A percentile compares a stretch with the other conserved stretches of the same genome.
phyloP scores from a whole-genome alignment of 495 filamentous ascomycete genomes.

The Trichoderma virens region DNA sequence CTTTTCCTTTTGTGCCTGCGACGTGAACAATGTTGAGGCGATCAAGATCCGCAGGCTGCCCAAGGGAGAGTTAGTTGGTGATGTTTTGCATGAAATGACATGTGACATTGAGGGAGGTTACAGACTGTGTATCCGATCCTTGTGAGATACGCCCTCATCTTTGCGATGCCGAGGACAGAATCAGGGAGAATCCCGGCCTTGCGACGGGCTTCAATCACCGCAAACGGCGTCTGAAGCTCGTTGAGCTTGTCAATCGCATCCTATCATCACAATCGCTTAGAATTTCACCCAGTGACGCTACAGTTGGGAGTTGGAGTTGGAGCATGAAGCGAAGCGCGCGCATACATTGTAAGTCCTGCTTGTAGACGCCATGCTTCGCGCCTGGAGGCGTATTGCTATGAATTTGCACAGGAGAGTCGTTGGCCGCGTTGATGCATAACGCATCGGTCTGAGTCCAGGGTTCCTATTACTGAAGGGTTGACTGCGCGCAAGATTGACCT shows the following conservation, averaged over 20 bases:
- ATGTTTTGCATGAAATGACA: neutral
- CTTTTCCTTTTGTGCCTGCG: constrained; percentile 91
- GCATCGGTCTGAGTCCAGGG: neutral
- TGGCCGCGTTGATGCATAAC: constrained; percentile 2
- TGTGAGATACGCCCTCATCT: constrained; percentile 69
- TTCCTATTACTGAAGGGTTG: too few relatives aligned
- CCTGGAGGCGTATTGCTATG: neutral
- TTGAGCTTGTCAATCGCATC: constrained; percentile 85
- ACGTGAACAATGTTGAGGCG: constrained; percentile 73
- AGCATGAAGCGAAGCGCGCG: neutral
- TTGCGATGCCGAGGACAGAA: constrained; percentile 51
- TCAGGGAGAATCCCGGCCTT: constrained; percentile 63
- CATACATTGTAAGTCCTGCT: constrained; percentile 20
- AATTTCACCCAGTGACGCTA: neutral
- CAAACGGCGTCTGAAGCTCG: constrained; percentile 78
- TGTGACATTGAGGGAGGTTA: constrained; percentile 30
- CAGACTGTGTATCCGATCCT: constrained; percentile 65
- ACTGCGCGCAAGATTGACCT: neutral
- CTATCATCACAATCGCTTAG: constrained; percentile 25
- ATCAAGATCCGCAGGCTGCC: constrained; percentile 53
- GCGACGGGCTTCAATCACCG: constrained; percentile 64
- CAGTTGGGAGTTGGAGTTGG: neutral
- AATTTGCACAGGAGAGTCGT: neutral
- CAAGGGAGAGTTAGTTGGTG: neutral
- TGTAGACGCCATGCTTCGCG: constrained; percentile 13